phyloP scores from a whole-genome alignment of 2,329 filamentous ascomycete genomes.

The Arthrinium phaeospermum region DNA sequence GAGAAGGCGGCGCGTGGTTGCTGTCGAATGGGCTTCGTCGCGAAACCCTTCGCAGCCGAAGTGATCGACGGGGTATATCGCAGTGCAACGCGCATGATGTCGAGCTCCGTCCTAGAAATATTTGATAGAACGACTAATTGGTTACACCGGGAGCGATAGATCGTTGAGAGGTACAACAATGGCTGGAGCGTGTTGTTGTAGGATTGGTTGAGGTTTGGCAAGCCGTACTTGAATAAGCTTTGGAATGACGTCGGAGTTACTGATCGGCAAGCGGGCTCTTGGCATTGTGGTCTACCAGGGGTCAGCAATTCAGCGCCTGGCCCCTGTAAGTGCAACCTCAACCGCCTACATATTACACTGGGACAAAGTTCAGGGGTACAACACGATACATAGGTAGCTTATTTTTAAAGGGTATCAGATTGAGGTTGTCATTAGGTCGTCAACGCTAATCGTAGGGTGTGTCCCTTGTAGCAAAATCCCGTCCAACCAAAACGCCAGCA shows the following conservation, averaged over 20 bases:
- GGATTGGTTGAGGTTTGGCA: neutral
- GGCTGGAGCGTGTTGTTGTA: neutral
- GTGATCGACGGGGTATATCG: neutral
- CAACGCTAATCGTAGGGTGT: neutral
- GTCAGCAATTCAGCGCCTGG: neutral
- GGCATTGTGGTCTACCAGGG: neutral
- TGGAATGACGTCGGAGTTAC: neutral
- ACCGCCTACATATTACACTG: neutral
- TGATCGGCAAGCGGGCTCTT: neutral
- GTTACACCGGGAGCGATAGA: neutral
- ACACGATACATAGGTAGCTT: neutral
- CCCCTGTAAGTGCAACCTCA: neutral
- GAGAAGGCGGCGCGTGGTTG: constrained; percentile 33
- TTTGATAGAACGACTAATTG: neutral
- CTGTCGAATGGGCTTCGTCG: neutral
- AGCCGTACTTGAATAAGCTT: neutral
- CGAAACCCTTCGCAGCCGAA: constrained; percentile 21
- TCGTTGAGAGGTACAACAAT: neutral
- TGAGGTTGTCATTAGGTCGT: neutral
- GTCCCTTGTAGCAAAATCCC: neutral
- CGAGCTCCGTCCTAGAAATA: neutral
- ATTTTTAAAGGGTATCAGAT: neutral
- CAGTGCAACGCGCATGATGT: neutral
- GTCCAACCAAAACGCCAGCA: neutral
- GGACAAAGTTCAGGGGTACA: neutral